Conservation (phyloP, 2,329 filamentous ascomycete genomes). For the Arthrinium puccinioides region DNA sequence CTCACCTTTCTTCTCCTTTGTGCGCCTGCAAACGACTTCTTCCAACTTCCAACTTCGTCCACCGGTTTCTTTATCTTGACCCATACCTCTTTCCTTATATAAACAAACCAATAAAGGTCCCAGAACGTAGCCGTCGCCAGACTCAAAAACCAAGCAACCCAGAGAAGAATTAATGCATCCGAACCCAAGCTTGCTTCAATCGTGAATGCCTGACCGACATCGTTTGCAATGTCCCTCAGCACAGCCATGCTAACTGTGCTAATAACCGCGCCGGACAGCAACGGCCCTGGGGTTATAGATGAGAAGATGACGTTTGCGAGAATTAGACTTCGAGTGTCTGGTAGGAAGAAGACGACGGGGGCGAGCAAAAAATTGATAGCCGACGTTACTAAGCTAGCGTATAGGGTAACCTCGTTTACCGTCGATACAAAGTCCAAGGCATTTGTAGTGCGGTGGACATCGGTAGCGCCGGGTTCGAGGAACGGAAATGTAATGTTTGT, state of each 20-base stretch:
- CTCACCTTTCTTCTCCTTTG: not conserved
- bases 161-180: not conserved
- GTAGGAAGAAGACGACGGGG: not conserved
- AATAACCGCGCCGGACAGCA: not conserved
- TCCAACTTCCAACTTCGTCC: slow-evolving; percentile 1
- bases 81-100: not conserved
- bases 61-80: not conserved
- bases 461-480: not conserved
- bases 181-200: not conserved
- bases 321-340: not conserved
- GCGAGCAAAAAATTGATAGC: not conserved
- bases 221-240: not conserved
- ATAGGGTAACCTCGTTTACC: not conserved
- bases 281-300: not conserved
- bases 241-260: not conserved
- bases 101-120: slow-evolving; percentile 1
- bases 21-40: not conserved
- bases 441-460: not conserved
- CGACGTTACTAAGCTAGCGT: not conserved
- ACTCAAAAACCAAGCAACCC: not conserved
- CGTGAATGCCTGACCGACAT: not conserved
- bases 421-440: slow-evolving; percentile 1
- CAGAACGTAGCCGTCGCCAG: not conserved
- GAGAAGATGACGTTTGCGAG: not conserved
- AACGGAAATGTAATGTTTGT: slow-evolving; percentile 1